Base-by-base conservation (phyloP, 306 rosid species). In the Trifolium pratense region DNA sequence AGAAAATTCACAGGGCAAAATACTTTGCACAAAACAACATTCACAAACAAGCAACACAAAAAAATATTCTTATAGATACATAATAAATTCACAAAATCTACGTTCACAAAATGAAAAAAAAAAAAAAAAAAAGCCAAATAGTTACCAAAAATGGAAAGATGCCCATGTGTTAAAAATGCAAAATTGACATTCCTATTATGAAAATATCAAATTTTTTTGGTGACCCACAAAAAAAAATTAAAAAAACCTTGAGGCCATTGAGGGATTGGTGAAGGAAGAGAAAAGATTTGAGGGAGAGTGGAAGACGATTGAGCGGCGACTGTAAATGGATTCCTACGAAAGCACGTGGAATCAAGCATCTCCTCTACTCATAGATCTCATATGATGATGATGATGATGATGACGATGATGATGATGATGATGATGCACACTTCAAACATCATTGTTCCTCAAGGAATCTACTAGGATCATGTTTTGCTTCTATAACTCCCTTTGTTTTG, bases 181-280 rank as follows among this genome's bases (percentile, higher is more conserved):
- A 32, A 51, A 31, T 69, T 49, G 1, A 68, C 7, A 56, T 43
- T 46, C 23, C 20, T 31, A 57, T 34, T 1, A 40, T 15, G 1
- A 49, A 48, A 68, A 61, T 6, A 62, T 26, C 49, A 62, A 25
- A 61, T 12, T 21, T 45, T 45, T 20, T 37, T 15, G 11, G 15
- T 15, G 58, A 20, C 61, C 45, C 80, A 67, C 12, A 42, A 56
- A 9, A 71, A n/a, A 37, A 18, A 1, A 67, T n/a, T n/a, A 45
- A 16, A 6, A 45, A 73, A 75, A 92, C 98, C 98, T 72, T 53
- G 84, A 71, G 98, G 96, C 98, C 98, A 92, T 70, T 75, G 68
- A 43, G 93, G 90, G 57, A 85, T 74, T 5, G 90, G 81, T 51
- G 78, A 73, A 31, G 96, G 97, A 74, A 89, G 88, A 70, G 87